Percentiles rank a stretch among this genome's conserved stretches.
phyloP scores from a whole-genome alignment of 805 yeast genomes.

The Naumovozyma dairenensis region DNA sequence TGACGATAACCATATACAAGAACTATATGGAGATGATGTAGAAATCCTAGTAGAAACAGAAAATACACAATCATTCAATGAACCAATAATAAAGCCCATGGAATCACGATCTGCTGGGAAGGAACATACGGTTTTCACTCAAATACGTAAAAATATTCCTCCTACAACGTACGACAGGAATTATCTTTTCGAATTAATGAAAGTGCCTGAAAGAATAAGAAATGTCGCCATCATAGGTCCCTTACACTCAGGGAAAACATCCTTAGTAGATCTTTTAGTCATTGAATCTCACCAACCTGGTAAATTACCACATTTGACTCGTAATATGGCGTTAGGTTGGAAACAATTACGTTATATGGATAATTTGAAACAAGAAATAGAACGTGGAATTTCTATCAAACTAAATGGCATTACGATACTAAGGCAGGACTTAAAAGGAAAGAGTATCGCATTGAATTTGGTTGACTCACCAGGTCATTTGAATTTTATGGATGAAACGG shows the following conservation, averaged over 20 bases:
- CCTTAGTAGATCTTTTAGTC: slow-evolving; percentile 60
- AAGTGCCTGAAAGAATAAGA: slow-evolving; percentile 54
- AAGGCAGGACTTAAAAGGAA: slow-evolving; percentile 41
- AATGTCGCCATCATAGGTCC: slow-evolving; percentile 76
- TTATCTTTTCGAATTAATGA: slow-evolving; percentile 43
- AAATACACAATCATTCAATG: slow-evolving; percentile 42
- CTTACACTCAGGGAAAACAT: slow-evolving; percentile 78
- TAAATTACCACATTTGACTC: slow-evolving; percentile 20
- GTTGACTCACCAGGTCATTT: slow-evolving; percentile 91
- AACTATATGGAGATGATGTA: slow-evolving; percentile 51
- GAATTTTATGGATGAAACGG: slow-evolving; percentile 69
- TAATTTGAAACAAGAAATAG: slow-evolving; percentile 55
- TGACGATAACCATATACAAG: slow-evolving; percentile 29
- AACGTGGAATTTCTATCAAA: slow-evolving; percentile 61
- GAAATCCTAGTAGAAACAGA: slow-evolving; percentile 51
- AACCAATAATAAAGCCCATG: slow-evolving; percentile 57
- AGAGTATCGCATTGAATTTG: slow-evolving; percentile 51
- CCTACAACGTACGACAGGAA: slow-evolving; percentile 49
- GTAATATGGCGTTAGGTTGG: slow-evolving; percentile 29
- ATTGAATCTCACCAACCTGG: slow-evolving; percentile 46
- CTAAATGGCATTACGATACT: slow-evolving; percentile 53
- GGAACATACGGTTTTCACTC: slow-evolving; percentile 13
- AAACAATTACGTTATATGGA: slow-evolving; percentile 59
- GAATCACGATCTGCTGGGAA: slow-evolving; percentile 29
- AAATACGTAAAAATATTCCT: slow-evolving; percentile 36